These are phyloP conservation scores for Suillus subluteus DNA, from an alignment of 768 basidiomycete genomes.

Conservation along the genomic window DNA sequence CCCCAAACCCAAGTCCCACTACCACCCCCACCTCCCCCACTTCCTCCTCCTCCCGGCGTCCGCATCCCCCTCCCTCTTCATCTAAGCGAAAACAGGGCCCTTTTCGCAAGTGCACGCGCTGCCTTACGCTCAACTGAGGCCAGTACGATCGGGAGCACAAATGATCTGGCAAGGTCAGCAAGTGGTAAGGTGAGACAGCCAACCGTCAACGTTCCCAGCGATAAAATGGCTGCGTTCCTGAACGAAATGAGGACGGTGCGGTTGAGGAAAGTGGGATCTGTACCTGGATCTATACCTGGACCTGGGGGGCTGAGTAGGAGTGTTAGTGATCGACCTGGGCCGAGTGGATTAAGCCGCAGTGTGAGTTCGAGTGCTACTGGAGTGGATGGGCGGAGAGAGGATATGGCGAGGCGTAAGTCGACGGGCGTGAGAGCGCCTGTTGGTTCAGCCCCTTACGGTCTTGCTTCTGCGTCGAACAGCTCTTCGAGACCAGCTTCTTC, in stretches of 20 bases:
- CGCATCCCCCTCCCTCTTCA: slow-evolving; percentile 24
- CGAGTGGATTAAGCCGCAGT: slow-evolving; percentile 10
- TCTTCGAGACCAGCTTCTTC: background rate
- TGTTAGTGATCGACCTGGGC: slow-evolving; percentile 19
- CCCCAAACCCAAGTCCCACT: slow-evolving; percentile 23
- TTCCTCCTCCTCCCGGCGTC: slow-evolving; percentile 33
- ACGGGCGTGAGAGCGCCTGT: slow-evolving; percentile 36
- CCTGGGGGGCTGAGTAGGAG: slow-evolving; percentile 37
- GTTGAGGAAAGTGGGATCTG: slow-evolving; percentile 57
- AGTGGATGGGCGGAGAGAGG: background rate
- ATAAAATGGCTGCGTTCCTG: slow-evolving; percentile 84
- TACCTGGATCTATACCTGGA: slow-evolving; percentile 28
- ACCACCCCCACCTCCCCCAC: slow-evolving; percentile 48
- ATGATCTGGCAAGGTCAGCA: slow-evolving; percentile 42
- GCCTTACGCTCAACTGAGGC: slow-evolving; percentile 62
- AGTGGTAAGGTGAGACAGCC: slow-evolving; percentile 51
- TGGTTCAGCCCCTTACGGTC: background rate
- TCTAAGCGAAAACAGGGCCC: slow-evolving; percentile 19
- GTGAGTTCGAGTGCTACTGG: slow-evolving; percentile 5
- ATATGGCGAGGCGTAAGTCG: slow-evolving; percentile 30
- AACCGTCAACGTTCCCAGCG: slow-evolving; percentile 72
- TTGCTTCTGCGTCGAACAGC: background rate
- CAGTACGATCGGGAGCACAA: slow-evolving; percentile 41
- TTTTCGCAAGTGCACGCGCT: slow-evolving; percentile 68
- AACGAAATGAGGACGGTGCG: slow-evolving; percentile 79